Percentiles rank a stretch among this genome's conserved stretches.
phyloP scores from a whole-genome alignment of 2,329 filamentous ascomycete genomes.

The Colletotrichum incanum region DNA sequence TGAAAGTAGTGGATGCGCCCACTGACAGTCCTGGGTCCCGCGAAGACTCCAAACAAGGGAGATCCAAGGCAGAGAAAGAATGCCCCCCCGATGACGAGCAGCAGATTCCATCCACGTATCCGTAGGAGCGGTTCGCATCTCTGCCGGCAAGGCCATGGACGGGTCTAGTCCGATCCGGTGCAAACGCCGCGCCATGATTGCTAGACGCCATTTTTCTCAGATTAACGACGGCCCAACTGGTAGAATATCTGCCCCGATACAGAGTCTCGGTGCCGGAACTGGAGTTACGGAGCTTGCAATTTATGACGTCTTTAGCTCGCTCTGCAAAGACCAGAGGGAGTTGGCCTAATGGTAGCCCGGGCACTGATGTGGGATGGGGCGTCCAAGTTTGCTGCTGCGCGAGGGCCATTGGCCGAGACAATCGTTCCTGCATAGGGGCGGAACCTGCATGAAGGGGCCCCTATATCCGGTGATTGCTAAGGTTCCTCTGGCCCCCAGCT shows the following conservation, averaged over 20 bases:
- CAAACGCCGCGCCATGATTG: conserved; percentile 16
- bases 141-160: background rate
- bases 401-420: conserved; percentile 26
- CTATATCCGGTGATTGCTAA: conserved; percentile 31
- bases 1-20: conserved; percentile 23
- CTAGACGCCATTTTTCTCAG: background rate
- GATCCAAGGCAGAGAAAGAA: conserved; percentile 20
- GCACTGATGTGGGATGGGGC: conserved; percentile 11
- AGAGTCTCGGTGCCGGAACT: background rate
- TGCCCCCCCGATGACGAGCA: conserved; percentile 26
- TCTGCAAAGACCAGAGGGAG: background rate
- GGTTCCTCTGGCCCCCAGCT: conserved; percentile 9
- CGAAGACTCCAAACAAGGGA: conserved; percentile 16
- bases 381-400: conserved; percentile 5
- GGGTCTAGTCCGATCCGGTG: conserved; percentile 25
- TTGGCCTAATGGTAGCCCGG: conserved; percentile 2
- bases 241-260: conserved; percentile 11
- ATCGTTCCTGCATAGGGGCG: conserved; percentile 38
- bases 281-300: conserved; percentile 22
- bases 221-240: conserved; percentile 6
- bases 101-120: conserved; percentile 2
- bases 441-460: conserved; percentile 34
- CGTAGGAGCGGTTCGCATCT: background rate
- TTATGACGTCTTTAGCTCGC: background rate
- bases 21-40: conserved; percentile 18